phyloP scores from a whole-genome alignment of 495 filamentous ascomycete species.

The Pyrenula massariospora region DNA sequence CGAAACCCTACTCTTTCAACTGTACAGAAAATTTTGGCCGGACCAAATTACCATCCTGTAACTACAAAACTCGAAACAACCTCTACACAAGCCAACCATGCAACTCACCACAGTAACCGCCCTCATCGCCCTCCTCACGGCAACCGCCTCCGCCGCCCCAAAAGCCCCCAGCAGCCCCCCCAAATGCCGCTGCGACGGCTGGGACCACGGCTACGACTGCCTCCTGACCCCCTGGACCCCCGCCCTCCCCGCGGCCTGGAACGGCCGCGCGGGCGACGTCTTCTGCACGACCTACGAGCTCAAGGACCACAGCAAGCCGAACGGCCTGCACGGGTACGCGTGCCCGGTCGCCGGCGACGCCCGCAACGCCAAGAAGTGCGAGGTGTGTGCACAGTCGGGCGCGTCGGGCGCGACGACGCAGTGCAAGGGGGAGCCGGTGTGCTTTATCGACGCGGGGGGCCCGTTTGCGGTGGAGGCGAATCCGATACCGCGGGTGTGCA shows the following conservation, averaged over 20 bases:
- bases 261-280: neutral
- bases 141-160: neutral
- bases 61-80: neutral
- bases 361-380: neutral
- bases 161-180: neutral
- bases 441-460: neutral
- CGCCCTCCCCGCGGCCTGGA: neutral
- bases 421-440: neutral
- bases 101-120: neutral
- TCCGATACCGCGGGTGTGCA: neutral
- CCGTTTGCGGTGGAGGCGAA: neutral
- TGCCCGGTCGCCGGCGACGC: neutral
- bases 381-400: neutral
- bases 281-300: neutral
- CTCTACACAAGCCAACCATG: neutral
- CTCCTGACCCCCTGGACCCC: neutral
- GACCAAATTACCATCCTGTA: neutral
- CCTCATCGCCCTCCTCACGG: neutral
- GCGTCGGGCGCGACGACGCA: neutral
- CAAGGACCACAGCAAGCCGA: slow-evolving; percentile 12
- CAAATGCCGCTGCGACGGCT: neutral
- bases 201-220: neutral
- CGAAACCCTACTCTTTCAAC: no score
- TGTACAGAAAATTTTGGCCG: neutral
- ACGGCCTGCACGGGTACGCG: neutral